Evolutionary conservation across 208 protist species (phyloP).

Genomic region (Leishmania amazonensis): DNA sequence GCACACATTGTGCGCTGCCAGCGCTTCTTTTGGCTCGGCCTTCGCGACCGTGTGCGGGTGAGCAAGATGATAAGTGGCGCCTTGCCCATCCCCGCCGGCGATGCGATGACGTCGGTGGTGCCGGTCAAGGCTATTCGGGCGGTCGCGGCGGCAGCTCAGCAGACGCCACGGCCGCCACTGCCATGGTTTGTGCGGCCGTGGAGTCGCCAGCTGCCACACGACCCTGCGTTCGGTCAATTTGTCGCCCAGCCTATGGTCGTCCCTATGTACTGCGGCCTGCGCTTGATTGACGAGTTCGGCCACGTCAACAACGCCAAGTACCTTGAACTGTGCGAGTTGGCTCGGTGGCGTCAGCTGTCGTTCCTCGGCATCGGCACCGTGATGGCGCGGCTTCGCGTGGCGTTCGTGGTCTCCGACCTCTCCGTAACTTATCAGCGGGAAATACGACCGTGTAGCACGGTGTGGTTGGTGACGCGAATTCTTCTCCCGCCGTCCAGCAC

Average conservation of each 20-base stretch:
- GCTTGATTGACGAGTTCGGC: slow-evolving; percentile 55
- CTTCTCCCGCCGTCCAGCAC: slow-evolving; percentile 18
- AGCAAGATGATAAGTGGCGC: slow-evolving; percentile 15
- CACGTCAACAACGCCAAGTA: slow-evolving; percentile 80
- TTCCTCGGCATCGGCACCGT: slow-evolving; percentile 22
- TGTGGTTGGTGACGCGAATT: slow-evolving; percentile 26
- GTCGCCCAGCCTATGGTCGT: slow-evolving; percentile 24
- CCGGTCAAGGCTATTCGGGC: slow-evolving; percentile 6
- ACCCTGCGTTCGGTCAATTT: slow-evolving; percentile 14
- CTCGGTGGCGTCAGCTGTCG: slow-evolving; percentile 44
- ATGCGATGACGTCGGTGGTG: slow-evolving; percentile 1
- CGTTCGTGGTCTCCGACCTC: slow-evolving; percentile 48
- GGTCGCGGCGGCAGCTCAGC: not conserved
- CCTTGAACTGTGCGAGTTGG: slow-evolving; percentile 69
- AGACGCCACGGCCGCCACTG: not conserved
- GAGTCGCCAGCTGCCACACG: slow-evolving; percentile 2
- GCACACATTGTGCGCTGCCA: slow-evolving; percentile 17
- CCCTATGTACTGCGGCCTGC: slow-evolving; percentile 45
- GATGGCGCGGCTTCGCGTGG: slow-evolving; percentile 14
- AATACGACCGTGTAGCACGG: slow-evolving; percentile 32
- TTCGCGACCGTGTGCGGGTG: slow-evolving; percentile 18
- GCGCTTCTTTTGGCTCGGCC: slow-evolving; percentile 21
- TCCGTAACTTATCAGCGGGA: slow-evolving; percentile 53
- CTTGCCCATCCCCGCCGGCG: slow-evolving; percentile 3
- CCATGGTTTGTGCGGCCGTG: slow-evolving; percentile 14